phyloP scores from a whole-genome alignment of 371 early-diverging fungal species.

The Encephalitozoon cuniculi region DNA sequence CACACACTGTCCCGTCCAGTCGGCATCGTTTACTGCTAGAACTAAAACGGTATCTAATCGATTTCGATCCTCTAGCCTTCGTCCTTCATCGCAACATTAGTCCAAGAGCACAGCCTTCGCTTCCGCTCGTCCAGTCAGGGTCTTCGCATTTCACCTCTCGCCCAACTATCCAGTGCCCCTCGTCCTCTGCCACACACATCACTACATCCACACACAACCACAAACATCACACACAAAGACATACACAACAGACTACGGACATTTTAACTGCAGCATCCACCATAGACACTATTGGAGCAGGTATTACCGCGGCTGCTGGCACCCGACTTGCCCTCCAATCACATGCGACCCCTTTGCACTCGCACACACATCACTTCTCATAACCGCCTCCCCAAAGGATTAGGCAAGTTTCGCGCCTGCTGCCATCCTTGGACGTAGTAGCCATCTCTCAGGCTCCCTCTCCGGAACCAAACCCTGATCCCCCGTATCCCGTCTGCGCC shows the following conservation, averaged over 20 bases:
- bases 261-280: background rate
- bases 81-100: slow-evolving; percentile 68
- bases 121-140: slow-evolving; percentile 61
- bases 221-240: background rate
- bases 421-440: slow-evolving; percentile 47
- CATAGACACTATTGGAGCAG: slow-evolving; percentile 34
- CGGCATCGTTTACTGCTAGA: slow-evolving; percentile 69
- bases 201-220: background rate
- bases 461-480: slow-evolving; percentile 37
- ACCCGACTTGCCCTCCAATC: slow-evolving; percentile 46
- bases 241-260: background rate
- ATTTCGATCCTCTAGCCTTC: slow-evolving; percentile 69
- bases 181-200: slow-evolving; percentile 12
- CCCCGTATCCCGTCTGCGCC: slow-evolving; percentile 43
- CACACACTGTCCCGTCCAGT: slow-evolving; percentile 63
- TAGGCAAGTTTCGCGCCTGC: slow-evolving; percentile 48
- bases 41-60: slow-evolving; percentile 69
- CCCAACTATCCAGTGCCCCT: slow-evolving; percentile 28
- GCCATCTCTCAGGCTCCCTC: slow-evolving; percentile 50
- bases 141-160: slow-evolving; percentile 16
- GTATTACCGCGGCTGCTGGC: slow-evolving; percentile 51
- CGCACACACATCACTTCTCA: slow-evolving; percentile 9
- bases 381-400: slow-evolving; percentile 38
- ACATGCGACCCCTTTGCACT: background rate
- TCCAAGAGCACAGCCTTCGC: slow-evolving; percentile 63